Evolutionary conservation across 495 filamentous ascomycete species (phyloP).

Genomic region (Aspergillus conjunctus): DNA sequence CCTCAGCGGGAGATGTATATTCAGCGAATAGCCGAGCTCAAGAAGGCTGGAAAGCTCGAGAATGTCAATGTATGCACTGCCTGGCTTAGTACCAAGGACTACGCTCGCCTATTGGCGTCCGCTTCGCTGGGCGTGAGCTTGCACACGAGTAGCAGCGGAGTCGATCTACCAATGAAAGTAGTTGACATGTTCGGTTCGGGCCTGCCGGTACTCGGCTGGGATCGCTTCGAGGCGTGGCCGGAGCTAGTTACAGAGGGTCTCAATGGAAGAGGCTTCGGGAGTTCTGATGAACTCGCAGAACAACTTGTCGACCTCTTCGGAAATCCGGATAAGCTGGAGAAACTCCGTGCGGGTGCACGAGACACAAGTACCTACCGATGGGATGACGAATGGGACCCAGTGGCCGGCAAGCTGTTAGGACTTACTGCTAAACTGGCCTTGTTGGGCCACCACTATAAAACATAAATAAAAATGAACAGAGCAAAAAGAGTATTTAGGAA

Average conservation of each 20-base stretch:
- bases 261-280: conserved; percentile 82
- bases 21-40: conserved; percentile 58
- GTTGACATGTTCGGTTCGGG: conserved; percentile 98
- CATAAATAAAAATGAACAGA: neutral
- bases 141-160: conserved; percentile 88
- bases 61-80: conserved; percentile 74
- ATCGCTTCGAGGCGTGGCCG: conserved; percentile 77
- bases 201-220: conserved; percentile 86
- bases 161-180: conserved; percentile 98
- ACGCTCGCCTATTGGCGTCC: conserved; percentile 80
- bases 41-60: conserved; percentile 58
- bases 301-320: conserved; percentile 65
- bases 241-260: conserved; percentile 84
- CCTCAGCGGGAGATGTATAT: conserved; percentile 79
- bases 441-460: neutral
- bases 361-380: conserved; percentile 78
- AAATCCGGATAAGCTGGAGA: conserved; percentile 54
- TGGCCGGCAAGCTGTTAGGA: conserved; percentile 71
- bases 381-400: conserved; percentile 92
- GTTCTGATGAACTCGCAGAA: conserved; percentile 58
- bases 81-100: conserved; percentile 81
- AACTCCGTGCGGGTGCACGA: conserved; percentile 69
- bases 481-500: neutral
- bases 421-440: conserved; percentile 34
- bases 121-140: conserved; percentile 90